These are phyloP conservation scores for Tetragonia tetragonoides DNA, from an alignment of 148 eudicot species.

Conservation along the genomic window DNA sequence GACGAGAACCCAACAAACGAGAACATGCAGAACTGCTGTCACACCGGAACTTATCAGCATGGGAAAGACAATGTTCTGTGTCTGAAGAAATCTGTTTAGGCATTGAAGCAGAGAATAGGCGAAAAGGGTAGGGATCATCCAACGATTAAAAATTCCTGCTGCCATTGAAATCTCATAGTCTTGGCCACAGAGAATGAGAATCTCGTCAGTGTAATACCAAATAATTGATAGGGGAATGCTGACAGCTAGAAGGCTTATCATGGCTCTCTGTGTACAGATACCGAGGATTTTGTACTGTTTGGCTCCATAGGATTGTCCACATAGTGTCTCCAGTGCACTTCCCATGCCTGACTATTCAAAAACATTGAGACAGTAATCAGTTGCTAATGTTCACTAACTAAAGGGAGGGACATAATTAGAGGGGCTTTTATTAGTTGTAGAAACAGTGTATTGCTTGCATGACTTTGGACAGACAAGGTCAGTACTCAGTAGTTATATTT, in stretches of 20 bases:
- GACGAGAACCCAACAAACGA: slow-evolving; percentile 35
- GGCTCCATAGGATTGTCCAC: slow-evolving; percentile 39
- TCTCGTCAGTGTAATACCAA: slow-evolving; percentile 24
- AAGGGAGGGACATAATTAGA: no score
- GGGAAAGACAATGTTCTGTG: slow-evolving; percentile 33
- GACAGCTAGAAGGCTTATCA: slow-evolving; percentile 21
- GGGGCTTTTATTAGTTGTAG: no score
- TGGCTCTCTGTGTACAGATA: slow-evolving; percentile 33
- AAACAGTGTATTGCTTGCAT: no score
- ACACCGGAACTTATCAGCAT: slow-evolving; percentile 30
- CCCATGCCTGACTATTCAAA: slow-evolving; percentile 26
- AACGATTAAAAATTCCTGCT: slow-evolving; percentile 32
- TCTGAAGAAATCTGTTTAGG: slow-evolving; percentile 34
- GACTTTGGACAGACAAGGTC: no score
- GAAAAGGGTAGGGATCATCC: slow-evolving; percentile 43
- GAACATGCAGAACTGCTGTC: slow-evolving; percentile 31
- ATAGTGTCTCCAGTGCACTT: slow-evolving; percentile 41
- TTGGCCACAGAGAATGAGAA: slow-evolving; percentile 28
- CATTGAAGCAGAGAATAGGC: slow-evolving; percentile 39
- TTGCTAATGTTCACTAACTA: no score
- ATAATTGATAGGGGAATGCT: slow-evolving; percentile 28
- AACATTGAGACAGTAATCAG: no score
- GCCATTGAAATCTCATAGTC: slow-evolving; percentile 32
- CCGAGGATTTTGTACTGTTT: slow-evolving; percentile 37
- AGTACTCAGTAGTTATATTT: no score